Conservation (phyloP, 768 basidiomycete species). For the Psilocybe subaeruginosa region DNA sequence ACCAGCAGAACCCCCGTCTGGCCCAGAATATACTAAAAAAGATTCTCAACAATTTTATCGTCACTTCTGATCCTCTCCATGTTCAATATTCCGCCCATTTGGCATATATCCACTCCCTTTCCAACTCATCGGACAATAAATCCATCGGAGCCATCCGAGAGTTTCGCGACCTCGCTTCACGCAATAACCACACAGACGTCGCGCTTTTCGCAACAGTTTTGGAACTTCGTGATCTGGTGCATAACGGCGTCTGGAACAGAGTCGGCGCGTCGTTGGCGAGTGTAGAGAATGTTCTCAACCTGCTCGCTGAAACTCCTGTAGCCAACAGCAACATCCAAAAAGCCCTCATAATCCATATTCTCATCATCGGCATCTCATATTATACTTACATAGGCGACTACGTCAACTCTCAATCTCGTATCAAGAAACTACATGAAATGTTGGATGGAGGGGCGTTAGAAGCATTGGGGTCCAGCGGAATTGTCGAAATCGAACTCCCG, state of each 20-base stretch:
- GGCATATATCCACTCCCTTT: constrained; percentile 48
- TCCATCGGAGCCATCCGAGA: constrained; percentile 37
- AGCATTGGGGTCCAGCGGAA: constrained; percentile 35
- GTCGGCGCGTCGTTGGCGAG: constrained; percentile 49
- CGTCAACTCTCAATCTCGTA: constrained; percentile 47
- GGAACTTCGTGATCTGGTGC: constrained; percentile 57
- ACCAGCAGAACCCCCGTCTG: constrained; percentile 55
- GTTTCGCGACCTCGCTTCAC: constrained; percentile 29
- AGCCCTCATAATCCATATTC: constrained; percentile 53
- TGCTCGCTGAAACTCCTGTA: constrained; percentile 28
- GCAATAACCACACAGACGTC: constrained; percentile 42
- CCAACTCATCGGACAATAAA: constrained; percentile 20
- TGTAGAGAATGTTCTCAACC: constrained; percentile 53
- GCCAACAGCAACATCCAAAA: constrained; percentile 22
- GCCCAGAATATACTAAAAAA: constrained; percentile 62
- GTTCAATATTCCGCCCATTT: constrained; percentile 59
- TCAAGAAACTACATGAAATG: constrained; percentile 64
- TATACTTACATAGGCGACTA: constrained; percentile 62
- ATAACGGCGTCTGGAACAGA: constrained; percentile 55
- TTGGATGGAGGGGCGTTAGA: constrained; percentile 61
- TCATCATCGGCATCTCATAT: constrained; percentile 64
- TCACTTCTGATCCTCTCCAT: constrained; percentile 52
- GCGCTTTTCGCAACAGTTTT: constrained; percentile 55
- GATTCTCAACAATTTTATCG: constrained; percentile 47
- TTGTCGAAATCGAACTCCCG: constrained; percentile 39